Base-by-base conservation (phyloP, 2,329 filamentous ascomycete species). In the Leptographium lundbergii region DNA sequence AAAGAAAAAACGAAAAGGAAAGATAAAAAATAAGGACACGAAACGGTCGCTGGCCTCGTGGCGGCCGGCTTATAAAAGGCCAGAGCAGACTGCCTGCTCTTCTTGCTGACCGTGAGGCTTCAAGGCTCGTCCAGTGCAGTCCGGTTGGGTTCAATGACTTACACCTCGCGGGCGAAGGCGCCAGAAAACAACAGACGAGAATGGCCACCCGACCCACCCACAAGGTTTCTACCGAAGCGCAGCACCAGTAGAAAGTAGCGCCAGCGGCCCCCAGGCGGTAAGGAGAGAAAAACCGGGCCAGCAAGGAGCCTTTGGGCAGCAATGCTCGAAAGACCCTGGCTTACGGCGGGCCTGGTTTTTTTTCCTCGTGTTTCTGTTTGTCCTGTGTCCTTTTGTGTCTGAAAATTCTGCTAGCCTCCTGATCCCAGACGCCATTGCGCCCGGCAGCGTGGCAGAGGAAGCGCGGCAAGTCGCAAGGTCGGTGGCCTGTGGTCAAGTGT, bases 281-380 rank as follows among this genome's bases (percentile, higher is more conserved):
- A 53, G 25, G 50, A 19, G 32, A 34, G 4, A 32, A 50, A 56
- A 45, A 34, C 19, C 27, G 39, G 55, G 25, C 11, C 27, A 24
- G 17, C 25, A 27, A 24, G 36, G 19, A 14, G 34, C 7, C 10
- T 27, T 63, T 62, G 62, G 62, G 62, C 62, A 63, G 57, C 62
- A 63, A 63, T 62, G 60, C 54, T 57, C 36, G 29, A 50, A 24
- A 48, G 4, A 13, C 54, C 39, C 48, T 34, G n/a, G 51, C 45
- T 29, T n/a, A n/a, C 7, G 19, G 42, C 42, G 42, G 42, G 55
- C n/a, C 42, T 36, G 19, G 11, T 6, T 25, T 51, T 17, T n/a
- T n/a, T 57, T 52, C n/a, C 32, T 32, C 9, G n/a, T n/a, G 22
- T 29, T 52, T 42, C 29, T 42, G 5, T 29, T 32, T 27, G 17